Conservation (phyloP, 164 flowering plant species). For the Vitis vinifera region ASM3070453v1 NC_081815.1:12102501-12103000, state of each 20-base stretch:
- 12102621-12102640: neutral
- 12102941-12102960: constrained; percentile 61
- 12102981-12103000: constrained; percentile 80
- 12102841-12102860: too few species aligned
- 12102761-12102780: too few species aligned
- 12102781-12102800: too few species aligned
- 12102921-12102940: neutral
- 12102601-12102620: neutral
- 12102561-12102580: neutral
- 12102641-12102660: neutral
- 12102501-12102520: constrained; percentile 83
- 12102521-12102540: constrained; percentile 86
- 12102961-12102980: constrained; percentile 64
- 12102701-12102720: too few species aligned
- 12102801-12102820: too few species aligned
- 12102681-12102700: too few species aligned
- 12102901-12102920: neutral
- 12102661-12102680: too few species aligned
- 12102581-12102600: neutral
- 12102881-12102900: neutral
- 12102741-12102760: too few species aligned
- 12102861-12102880: neutral
- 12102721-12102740: too few species aligned
- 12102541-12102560: constrained; percentile 27
- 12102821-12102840: too few species aligned